A percentile compares a stretch with the other conserved stretches of the same genome.
Evolutionary conservation across 805 yeast species (phyloP).

Genomic region (Torulaspora gathmanii): DNA sequence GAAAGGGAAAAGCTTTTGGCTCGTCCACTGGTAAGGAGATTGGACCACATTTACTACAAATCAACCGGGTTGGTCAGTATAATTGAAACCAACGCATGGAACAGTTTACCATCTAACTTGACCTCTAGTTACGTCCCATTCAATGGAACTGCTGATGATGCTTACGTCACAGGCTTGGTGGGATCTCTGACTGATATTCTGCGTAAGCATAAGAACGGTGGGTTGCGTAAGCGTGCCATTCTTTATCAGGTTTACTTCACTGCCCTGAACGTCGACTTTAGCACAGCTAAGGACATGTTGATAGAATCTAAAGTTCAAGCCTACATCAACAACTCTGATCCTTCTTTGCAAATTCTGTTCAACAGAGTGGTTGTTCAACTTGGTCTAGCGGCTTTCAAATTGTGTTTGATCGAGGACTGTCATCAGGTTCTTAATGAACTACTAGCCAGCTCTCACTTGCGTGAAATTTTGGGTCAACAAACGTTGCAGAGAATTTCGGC

Average conservation of each 20-base stretch:
- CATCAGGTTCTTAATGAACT: constrained; percentile 85
- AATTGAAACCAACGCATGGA: constrained; percentile 77
- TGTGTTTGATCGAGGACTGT: constrained; percentile 78
- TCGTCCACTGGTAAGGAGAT: constrained; percentile 73
- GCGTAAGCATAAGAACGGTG: constrained; percentile 59
- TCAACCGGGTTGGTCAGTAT: constrained; percentile 66
- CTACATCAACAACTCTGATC: constrained; percentile 77
- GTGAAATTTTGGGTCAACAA: constrained; percentile 93
- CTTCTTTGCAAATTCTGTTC: constrained; percentile 82
- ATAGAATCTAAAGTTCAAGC: constrained; percentile 81
- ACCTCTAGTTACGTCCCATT: constrained; percentile 30
- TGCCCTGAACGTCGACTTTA: constrained; percentile 81
- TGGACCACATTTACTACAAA: constrained; percentile 92
- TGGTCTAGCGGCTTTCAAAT: constrained; percentile 92
- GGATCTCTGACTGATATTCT: constrained; percentile 61
- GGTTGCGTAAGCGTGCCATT: constrained; percentile 76
- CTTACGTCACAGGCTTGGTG: constrained; percentile 53
- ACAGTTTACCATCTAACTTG: constrained; percentile 34
- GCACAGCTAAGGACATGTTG: constrained; percentile 82
- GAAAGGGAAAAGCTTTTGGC: constrained; percentile 55
- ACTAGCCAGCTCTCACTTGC: constrained; percentile 76
- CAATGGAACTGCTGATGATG: constrained; percentile 30
- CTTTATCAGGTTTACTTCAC: constrained; percentile 83
- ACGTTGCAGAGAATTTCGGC: constrained; percentile 61
- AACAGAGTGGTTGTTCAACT: constrained; percentile 94